A percentile compares a stretch with the other conserved stretches of the same genome.
Evolutionary conservation across 2,329 filamentous ascomycete species (phyloP).

Genomic region (Chaetomiaceae sp.): DNA sequence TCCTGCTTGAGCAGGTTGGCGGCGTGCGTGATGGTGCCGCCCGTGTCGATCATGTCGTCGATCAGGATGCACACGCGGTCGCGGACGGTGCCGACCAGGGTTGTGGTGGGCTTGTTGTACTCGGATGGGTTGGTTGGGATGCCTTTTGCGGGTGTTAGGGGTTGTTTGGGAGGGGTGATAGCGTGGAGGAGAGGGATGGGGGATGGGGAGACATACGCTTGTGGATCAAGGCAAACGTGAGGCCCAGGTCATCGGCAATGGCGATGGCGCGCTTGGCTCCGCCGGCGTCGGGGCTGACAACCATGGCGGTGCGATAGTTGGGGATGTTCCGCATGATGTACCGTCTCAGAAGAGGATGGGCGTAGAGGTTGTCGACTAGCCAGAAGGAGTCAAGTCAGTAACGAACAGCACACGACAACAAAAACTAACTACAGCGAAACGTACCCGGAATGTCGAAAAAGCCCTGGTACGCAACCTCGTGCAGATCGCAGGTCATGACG

Average conservation of each 20-base stretch:
- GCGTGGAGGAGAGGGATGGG: conserved; percentile 14
- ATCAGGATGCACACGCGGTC: conserved; percentile 77
- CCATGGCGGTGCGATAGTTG: conserved; percentile 78
- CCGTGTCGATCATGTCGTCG: conserved; percentile 92
- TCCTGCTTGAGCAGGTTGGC: conserved; percentile 96
- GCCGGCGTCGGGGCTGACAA: conserved; percentile 94
- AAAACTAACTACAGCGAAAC: background rate
- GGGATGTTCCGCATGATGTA: conserved; percentile 78
- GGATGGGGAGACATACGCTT: conserved; percentile 65
- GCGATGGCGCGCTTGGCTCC: conserved; percentile 94
- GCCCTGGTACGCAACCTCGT: conserved; percentile 90
- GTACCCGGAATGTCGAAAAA: conserved; percentile 28
- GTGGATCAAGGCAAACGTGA: conserved; percentile 96
- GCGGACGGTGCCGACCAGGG: conserved; percentile 72
- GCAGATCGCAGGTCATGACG: conserved; percentile 51
- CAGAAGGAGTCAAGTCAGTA: background rate
- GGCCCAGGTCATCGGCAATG: conserved; percentile 89
- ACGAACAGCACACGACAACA: too few species aligned
- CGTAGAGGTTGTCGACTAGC: conserved; percentile 91
- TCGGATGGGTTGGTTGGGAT: conserved; percentile 69
- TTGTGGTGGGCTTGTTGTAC: conserved; percentile 77
- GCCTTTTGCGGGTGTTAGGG: conserved; percentile 25
- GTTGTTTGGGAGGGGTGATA: background rate
- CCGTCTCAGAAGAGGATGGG: conserved; percentile 64
- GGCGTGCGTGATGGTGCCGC: conserved; percentile 92